Evolutionary conservation across 768 basidiomycete genomes (phyloP).

Genomic region (Flagelloscypha sp.): DNA sequence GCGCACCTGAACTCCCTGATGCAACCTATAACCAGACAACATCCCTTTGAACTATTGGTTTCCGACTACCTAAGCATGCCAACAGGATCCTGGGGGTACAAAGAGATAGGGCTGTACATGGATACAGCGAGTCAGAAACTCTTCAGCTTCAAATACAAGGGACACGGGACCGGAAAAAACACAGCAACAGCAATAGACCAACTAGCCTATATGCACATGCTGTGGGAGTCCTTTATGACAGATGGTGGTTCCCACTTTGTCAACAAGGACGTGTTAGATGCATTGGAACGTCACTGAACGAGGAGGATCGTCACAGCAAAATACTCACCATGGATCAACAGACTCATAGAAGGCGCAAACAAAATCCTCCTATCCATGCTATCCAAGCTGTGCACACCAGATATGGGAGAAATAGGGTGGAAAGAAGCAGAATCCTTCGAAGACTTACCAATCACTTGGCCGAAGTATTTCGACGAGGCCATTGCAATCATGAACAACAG

Average conservation of each 20-base stretch:
- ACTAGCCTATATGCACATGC: conserved; percentile 9
- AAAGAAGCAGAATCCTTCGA: conserved; percentile 6
- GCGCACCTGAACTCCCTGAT: conserved; percentile 25
- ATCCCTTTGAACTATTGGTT: conserved; percentile 30
- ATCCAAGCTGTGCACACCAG: conserved; percentile 13
- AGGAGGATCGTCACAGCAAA: conserved; percentile 11
- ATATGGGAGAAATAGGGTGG: conserved; percentile 12
- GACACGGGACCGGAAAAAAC: conserved; percentile 1
- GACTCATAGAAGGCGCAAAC: conserved; percentile 18
- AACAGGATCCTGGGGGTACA: conserved; percentile 13
- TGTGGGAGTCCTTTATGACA: conserved; percentile 14
- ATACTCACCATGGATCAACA: conserved; percentile 23
- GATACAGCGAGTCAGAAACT: conserved; percentile 14
- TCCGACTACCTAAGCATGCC: conserved; percentile 21
- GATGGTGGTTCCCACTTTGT: conserved; percentile 20
- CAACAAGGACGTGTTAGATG: conserved; percentile 9
- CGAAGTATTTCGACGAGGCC: conserved; percentile 14
- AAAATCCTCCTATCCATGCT: conserved; percentile 14
- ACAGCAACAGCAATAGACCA: conserved; percentile 6
- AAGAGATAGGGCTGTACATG: conserved; percentile 11
- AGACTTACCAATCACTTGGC: conserved; percentile 16
- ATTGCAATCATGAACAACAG: conserved; percentile 14
- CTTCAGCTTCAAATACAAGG: conserved; percentile 18
- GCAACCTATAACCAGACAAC: conserved; percentile 25
- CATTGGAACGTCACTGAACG: conserved; percentile 8